A percentile compares a stretch with the other conserved stretches of the same genome.
Conservation (phyloP, 164 flowering plant genomes). For the Vitis labrusca region DNA sequence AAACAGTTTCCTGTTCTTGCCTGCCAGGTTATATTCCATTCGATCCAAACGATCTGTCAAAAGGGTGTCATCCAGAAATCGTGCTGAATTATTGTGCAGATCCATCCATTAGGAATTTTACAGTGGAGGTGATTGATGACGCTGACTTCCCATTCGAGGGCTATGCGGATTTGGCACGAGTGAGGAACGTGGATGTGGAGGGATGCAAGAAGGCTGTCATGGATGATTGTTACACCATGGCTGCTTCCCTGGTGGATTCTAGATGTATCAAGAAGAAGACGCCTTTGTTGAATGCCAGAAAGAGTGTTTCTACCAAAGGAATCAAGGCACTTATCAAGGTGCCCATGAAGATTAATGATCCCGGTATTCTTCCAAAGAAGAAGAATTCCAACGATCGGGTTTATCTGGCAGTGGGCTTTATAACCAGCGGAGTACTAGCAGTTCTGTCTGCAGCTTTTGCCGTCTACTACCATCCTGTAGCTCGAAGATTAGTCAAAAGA, state of each 20-base stretch:
- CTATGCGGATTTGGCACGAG: slow-evolving; percentile 11
- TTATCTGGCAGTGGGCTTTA: slow-evolving; percentile 2
- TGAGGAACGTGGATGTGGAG: slow-evolving; percentile 4
- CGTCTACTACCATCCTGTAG: slow-evolving; percentile 7
- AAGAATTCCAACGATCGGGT: background rate
- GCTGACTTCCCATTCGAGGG: slow-evolving; percentile 9
- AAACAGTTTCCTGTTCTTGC: slow-evolving; percentile 18
- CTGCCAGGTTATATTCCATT: slow-evolving; percentile 17
- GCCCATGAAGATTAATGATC: slow-evolving; percentile 1
- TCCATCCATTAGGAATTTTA: slow-evolving; percentile 5
- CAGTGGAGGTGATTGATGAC: slow-evolving; percentile 13
- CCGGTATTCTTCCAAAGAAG: background rate
- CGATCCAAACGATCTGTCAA: slow-evolving; percentile 10
- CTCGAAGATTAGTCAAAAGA: slow-evolving; percentile 3
- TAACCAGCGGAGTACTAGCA: slow-evolving; percentile 1
- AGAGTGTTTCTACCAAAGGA: slow-evolving; percentile 8
- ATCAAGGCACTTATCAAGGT: slow-evolving; percentile 21
- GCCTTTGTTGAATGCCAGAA: slow-evolving; percentile 25
- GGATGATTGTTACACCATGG: slow-evolving; percentile 27
- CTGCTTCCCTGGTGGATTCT: slow-evolving; percentile 13
- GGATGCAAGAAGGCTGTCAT: slow-evolving; percentile 20
- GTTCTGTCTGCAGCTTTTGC: slow-evolving; percentile 7
- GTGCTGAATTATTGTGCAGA: slow-evolving; percentile 14
- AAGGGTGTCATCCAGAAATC: slow-evolving; percentile 25
- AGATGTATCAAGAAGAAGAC: slow-evolving; percentile 18